Conservation (phyloP, 306 rosid genomes). For the Acacia confusa region DNA sequence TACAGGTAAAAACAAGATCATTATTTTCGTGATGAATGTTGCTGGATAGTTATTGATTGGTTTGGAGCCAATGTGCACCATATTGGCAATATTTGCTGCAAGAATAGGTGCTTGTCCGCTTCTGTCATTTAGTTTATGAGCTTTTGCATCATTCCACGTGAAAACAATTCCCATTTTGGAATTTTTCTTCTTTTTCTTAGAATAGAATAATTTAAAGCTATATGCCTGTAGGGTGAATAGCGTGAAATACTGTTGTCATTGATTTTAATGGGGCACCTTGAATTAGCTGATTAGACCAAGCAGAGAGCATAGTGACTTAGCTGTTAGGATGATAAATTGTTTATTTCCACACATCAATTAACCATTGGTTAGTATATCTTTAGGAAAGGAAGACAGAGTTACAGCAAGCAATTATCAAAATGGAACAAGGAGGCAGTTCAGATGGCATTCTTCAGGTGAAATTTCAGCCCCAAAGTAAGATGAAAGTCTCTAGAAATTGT, state of each 20-base stretch:
- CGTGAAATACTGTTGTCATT: neutral
- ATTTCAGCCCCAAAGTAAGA: slow-evolving; percentile 20
- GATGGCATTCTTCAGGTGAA: slow-evolving; percentile 98
- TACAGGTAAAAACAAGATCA: slow-evolving; percentile 66
- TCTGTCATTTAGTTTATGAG: neutral
- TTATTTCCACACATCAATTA: slow-evolving; percentile 28
- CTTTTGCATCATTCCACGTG: neutral
- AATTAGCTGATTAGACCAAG: neutral
- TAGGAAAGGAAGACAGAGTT: slow-evolving; percentile 85
- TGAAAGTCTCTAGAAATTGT: slow-evolving; percentile 24
- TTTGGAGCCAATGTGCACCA: slow-evolving; percentile 17
- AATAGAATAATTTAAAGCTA: neutral
- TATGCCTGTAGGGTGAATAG: neutral
- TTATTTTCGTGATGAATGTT: slow-evolving; percentile 17
- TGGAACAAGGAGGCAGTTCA: slow-evolving; percentile 95
- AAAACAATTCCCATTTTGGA: neutral
- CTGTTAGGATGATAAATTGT: slow-evolving; percentile 24
- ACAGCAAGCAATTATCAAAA: slow-evolving; percentile 89
- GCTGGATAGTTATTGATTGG: slow-evolving; percentile 17
- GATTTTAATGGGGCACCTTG: neutral
- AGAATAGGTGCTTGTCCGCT: neutral
- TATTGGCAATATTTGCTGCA: neutral
- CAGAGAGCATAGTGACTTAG: neutral
- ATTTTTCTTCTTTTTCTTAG: neutral
- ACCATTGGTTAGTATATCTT: slow-evolving; percentile 21